Conservation (phyloP, 1,139 yeast genomes). For the Kurtzmaniella quercitrusa region DNA sequence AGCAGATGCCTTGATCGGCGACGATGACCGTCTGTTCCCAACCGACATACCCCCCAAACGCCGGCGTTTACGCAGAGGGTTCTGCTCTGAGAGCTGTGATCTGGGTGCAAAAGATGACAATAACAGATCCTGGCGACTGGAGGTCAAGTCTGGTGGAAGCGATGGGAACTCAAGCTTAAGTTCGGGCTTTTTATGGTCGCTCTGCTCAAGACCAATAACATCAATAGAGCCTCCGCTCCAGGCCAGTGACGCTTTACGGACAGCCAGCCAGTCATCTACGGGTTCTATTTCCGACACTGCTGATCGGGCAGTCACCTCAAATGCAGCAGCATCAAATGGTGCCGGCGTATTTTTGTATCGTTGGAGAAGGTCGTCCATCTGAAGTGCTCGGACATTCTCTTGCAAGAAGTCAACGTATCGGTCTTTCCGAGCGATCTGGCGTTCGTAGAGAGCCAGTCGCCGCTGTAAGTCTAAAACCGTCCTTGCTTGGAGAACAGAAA, state of each 20-base stretch:
- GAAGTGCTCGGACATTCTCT: slow-evolving; percentile 34
- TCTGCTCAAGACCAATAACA: background rate
- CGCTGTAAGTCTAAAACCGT: slow-evolving; percentile 18
- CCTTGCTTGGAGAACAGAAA: slow-evolving; percentile 22
- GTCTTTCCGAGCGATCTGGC: slow-evolving; percentile 26
- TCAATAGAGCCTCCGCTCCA: background rate
- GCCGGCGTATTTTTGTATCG: slow-evolving; percentile 15
- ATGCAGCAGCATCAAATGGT: background rate
- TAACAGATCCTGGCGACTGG: background rate
- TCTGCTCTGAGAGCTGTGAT: background rate
- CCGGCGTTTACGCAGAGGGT: slow-evolving; percentile 4
- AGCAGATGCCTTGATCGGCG: background rate
- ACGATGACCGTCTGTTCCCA: background rate
- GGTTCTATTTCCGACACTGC: background rate
- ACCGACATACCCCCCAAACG: slow-evolving; percentile 11
- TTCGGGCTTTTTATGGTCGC: background rate
- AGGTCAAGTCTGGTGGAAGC: background rate
- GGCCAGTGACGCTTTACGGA: background rate
- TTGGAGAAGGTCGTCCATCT: slow-evolving; percentile 31
- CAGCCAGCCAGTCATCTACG: background rate
- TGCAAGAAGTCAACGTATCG: slow-evolving; percentile 28
- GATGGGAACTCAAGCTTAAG: background rate
- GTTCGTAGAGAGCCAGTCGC: slow-evolving; percentile 20
- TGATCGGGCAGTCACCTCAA: background rate
- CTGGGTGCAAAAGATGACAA: background rate